phyloP scores from a whole-genome alignment of 306 rosid species.

The Sesbania bispinosa region DNA sequence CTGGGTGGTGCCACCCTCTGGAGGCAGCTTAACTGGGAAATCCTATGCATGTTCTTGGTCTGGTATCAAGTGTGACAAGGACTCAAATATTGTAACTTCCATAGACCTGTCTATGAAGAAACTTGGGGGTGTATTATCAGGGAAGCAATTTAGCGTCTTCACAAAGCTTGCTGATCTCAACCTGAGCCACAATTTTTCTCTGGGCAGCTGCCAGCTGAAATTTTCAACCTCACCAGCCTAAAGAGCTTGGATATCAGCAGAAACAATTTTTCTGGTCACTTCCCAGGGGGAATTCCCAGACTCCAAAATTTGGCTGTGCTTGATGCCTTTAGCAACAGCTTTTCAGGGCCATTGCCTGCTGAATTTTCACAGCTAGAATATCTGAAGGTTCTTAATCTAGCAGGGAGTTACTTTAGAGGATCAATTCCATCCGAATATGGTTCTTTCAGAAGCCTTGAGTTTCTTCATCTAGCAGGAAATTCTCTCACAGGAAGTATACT shows the following conservation, averaged over 20 bases:
- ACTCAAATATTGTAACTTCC: slow-evolving; percentile 50
- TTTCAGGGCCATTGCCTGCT: slow-evolving; percentile 67
- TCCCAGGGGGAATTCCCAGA: slow-evolving; percentile 55
- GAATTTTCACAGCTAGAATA: slow-evolving; percentile 53
- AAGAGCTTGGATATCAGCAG: slow-evolving; percentile 70
- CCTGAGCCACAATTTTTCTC: slow-evolving; percentile 74
- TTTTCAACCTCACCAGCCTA: slow-evolving; percentile 68
- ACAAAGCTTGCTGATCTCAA: slow-evolving; percentile 62
- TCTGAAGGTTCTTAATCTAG: slow-evolving; percentile 70
- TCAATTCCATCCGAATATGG: slow-evolving; percentile 86
- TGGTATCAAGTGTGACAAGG: slow-evolving; percentile 64
- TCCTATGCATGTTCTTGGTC: slow-evolving; percentile 81
- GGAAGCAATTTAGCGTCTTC: slow-evolving; percentile 60
- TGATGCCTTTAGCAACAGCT: slow-evolving; percentile 93
- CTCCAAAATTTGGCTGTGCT: slow-evolving; percentile 50
- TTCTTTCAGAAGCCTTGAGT: slow-evolving; percentile 69
- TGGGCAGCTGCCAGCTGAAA: slow-evolving; percentile 57
- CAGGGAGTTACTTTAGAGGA: slow-evolving; percentile 88
- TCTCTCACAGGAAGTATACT: slow-evolving; percentile 63
- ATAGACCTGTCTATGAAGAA: slow-evolving; percentile 75
- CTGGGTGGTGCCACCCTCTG: slow-evolving; percentile 59
- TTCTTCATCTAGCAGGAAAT: slow-evolving; percentile 85
- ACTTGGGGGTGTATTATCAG: slow-evolving; percentile 57
- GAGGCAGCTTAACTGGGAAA: slow-evolving; percentile 40
- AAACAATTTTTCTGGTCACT: slow-evolving; percentile 84